Percentiles rank a stretch among this genome's conserved stretches.
phyloP scores from a whole-genome alignment of 805 yeast genomes.

The Kregervanrija pseudodelftensis region DNA sequence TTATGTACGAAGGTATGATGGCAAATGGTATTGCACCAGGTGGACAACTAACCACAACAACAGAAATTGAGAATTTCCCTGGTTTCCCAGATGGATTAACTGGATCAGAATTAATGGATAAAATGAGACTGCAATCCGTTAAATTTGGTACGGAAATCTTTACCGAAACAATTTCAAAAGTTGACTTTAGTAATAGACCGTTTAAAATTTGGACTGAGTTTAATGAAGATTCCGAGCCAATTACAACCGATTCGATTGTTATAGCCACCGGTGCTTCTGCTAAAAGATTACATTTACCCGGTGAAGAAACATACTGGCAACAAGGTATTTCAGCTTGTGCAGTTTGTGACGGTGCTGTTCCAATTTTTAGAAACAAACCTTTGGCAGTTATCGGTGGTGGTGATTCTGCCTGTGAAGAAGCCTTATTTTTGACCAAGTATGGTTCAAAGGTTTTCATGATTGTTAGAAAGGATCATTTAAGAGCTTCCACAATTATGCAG shows the following conservation, averaged over 20 bases:
- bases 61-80: slow-evolving; percentile 98
- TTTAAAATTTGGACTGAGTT: slow-evolving; percentile 97
- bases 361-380: slow-evolving; percentile 96
- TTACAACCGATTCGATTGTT: slow-evolving; percentile 87
- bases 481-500: slow-evolving; percentile 97
- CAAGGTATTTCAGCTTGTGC: slow-evolving; percentile 99
- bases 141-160: slow-evolving; percentile 90
- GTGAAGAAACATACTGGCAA: slow-evolving; percentile 98
- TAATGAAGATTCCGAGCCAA: slow-evolving; percentile 85
- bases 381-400: slow-evolving; percentile 99
- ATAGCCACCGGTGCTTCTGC: slow-evolving; percentile 99
- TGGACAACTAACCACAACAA: slow-evolving; percentile 97
- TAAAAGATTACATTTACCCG: slow-evolving; percentile 86
- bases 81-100: slow-evolving; percentile 93
- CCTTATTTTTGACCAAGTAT: slow-evolving; percentile 91
- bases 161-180: slow-evolving; percentile 91
- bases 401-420: slow-evolving; percentile 99
- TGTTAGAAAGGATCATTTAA: slow-evolving; percentile 88
- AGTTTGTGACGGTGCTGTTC: slow-evolving; percentile 99
- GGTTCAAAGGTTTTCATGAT: slow-evolving; percentile 92
- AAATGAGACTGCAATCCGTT: slow-evolving; percentile 82
- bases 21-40: slow-evolving; percentile 99
- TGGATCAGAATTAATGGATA: slow-evolving; percentile 86
- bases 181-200: slow-evolving; percentile 81
- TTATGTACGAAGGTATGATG: slow-evolving; percentile 88